These are phyloP conservation scores for Chaetomium globosum DNA, from an alignment of 2,329 filamentous ascomycete species.

Conservation along the genomic window DNA sequence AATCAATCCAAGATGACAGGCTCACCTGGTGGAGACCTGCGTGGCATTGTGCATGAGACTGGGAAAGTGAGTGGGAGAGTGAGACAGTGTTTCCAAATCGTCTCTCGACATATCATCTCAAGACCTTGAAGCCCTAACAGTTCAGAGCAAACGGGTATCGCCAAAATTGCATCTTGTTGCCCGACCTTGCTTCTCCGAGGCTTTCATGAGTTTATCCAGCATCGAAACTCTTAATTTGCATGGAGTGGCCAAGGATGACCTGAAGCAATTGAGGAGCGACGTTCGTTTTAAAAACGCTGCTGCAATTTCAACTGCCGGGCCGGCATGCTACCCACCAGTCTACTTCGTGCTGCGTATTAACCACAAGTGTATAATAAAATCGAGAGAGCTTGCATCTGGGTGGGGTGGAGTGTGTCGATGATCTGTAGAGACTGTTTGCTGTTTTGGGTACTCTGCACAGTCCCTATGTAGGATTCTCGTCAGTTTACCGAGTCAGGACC, in stretches of 20 bases:
- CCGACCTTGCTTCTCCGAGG: too few species aligned
- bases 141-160: not conserved
- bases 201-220: not conserved
- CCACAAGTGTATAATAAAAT: too few species aligned
- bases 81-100: too few species aligned
- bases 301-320: conserved; percentile 15
- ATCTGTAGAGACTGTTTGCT: too few species aligned
- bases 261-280: conserved; percentile 3
- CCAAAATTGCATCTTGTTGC: not conserved
- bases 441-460: too few species aligned
- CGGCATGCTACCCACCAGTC: conserved; percentile 4
- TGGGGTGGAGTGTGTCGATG: too few species aligned
- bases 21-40: not conserved
- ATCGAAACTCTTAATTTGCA: not conserved
- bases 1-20: not conserved
- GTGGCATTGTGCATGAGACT: not conserved
- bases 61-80: too few species aligned
- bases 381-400: too few species aligned
- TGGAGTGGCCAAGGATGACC: not conserved
- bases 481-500: not conserved
- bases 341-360: too few species aligned
- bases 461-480: not conserved
- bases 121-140: not conserved
- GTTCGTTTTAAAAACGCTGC: conserved; percentile 1
- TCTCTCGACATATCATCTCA: not conserved